phyloP scores from a whole-genome alignment of 2,329 filamentous ascomycete genomes.

The Aspergillus arachidicola region DNA sequence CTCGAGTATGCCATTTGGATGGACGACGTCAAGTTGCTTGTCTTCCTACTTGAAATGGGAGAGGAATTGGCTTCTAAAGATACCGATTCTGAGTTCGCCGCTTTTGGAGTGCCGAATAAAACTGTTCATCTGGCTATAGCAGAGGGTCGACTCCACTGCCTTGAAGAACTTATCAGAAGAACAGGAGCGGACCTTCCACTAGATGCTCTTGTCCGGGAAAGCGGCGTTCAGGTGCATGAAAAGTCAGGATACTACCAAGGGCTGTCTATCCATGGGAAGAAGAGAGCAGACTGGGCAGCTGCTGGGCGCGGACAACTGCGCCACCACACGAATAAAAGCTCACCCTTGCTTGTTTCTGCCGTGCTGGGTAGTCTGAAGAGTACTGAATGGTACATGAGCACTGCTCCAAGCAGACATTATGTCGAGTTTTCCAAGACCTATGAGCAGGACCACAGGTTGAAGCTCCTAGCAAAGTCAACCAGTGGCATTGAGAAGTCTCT shows the following conservation, averaged over 20 bases:
- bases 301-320: constrained; percentile 52
- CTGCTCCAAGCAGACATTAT: constrained; percentile 69
- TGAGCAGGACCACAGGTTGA: constrained; percentile 63
- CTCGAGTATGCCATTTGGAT: constrained; percentile 52
- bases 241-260: constrained; percentile 77
- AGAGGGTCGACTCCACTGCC: constrained; percentile 37
- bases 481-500: constrained; percentile 14
- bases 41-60: constrained; percentile 60
- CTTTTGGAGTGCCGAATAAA: constrained; percentile 20
- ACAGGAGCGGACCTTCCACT: constrained; percentile 72
- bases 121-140: constrained; percentile 47
- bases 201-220: constrained; percentile 66
- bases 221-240: constrained; percentile 63
- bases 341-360: constrained; percentile 38
- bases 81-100: constrained; percentile 4
- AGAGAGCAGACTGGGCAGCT: constrained; percentile 73
- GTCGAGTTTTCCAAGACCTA: constrained; percentile 67
- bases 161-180: constrained; percentile 63
- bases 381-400: constrained; percentile 77
- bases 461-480: constrained; percentile 58
- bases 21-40: constrained; percentile 59
- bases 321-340: neutral
- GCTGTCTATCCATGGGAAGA: constrained; percentile 73
- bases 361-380: constrained; percentile 60
- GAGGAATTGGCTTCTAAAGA: constrained; percentile 20